Conservation (phyloP, 2,329 filamentous ascomycete species). For the Triangularia verruculosa region DNA sequence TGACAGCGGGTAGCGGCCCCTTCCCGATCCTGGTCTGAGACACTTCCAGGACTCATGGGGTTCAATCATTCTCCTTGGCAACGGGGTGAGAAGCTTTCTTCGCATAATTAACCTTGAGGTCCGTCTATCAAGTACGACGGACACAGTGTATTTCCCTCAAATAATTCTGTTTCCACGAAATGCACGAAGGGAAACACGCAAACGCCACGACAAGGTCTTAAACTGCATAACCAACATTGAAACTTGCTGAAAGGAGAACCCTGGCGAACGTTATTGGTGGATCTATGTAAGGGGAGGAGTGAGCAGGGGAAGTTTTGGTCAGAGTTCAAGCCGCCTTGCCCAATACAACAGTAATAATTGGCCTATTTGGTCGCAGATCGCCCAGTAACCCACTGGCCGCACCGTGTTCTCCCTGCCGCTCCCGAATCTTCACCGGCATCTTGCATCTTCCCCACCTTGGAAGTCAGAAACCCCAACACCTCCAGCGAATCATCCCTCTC, state of each 20-base stretch:
- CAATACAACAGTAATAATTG: too few species aligned
- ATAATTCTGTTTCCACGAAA: background rate
- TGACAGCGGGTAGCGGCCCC: background rate
- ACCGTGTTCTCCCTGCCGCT: background rate
- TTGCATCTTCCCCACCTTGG: constrained; percentile 9
- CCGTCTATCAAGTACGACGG: too few species aligned
- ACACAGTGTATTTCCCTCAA: too few species aligned
- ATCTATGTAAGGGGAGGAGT: too few species aligned
- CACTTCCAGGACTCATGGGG: background rate
- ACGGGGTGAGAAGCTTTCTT: background rate
- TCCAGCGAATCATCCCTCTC: constrained; percentile 26
- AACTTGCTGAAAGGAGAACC: background rate
- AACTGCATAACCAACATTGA: background rate
- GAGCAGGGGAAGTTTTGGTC: too few species aligned
- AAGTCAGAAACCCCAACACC: constrained; percentile 16
- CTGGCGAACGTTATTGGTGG: background rate
- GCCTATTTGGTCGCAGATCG: too few species aligned
- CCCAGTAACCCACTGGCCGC: background rate
- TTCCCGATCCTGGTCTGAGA: background rate
- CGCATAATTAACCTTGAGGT: too few species aligned
- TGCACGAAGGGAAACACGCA: background rate
- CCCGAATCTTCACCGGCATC: background rate
- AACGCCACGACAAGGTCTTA: background rate
- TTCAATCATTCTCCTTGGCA: background rate
- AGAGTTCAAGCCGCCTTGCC: too few species aligned